These are phyloP conservation scores for Tetraselmis striata DNA, from an alignment of 139 green algal genomes.

Conservation along the genomic window DNA sequence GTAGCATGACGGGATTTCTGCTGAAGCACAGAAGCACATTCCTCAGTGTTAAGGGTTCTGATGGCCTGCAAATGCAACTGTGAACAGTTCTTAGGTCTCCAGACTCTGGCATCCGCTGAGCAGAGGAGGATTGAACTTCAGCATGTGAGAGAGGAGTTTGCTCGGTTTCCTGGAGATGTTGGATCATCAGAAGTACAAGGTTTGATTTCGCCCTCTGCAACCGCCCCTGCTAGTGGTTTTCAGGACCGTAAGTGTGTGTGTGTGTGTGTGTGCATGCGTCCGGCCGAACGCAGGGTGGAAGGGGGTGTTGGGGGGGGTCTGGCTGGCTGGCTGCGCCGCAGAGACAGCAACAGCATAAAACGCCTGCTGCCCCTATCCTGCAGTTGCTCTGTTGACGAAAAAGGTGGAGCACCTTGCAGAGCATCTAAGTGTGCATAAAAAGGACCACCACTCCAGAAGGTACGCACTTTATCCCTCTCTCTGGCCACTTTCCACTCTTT, in stretches of 20 bases:
- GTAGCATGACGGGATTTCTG: too few relatives aligned
- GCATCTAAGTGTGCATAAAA: slow-evolving; percentile 37
- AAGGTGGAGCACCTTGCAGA: slow-evolving; percentile 37
- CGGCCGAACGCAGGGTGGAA: too few relatives aligned
- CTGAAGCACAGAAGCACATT: too few relatives aligned
- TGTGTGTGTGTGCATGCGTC: too few relatives aligned
- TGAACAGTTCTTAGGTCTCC: too few relatives aligned
- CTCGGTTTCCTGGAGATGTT: background rate
- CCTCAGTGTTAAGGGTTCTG: too few relatives aligned
- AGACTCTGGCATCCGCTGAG: too few relatives aligned
- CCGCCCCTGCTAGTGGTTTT: background rate
- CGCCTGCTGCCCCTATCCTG: background rate
- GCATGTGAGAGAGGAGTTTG: background rate
- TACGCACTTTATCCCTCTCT: background rate
- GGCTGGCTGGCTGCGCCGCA: too few relatives aligned
- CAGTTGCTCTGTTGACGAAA: slow-evolving; percentile 36
- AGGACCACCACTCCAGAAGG: slow-evolving; percentile 35
- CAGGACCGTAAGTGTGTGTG: background rate
- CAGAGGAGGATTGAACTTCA: background rate
- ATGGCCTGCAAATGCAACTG: too few relatives aligned
- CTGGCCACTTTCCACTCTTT: background rate
- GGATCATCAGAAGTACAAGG: background rate
- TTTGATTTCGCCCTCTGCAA: background rate
- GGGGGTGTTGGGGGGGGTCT: background rate
- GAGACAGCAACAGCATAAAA: background rate